phyloP scores from a whole-genome alignment of 768 basidiomycete species.

The Neoboletus subvelutipes region DNA sequence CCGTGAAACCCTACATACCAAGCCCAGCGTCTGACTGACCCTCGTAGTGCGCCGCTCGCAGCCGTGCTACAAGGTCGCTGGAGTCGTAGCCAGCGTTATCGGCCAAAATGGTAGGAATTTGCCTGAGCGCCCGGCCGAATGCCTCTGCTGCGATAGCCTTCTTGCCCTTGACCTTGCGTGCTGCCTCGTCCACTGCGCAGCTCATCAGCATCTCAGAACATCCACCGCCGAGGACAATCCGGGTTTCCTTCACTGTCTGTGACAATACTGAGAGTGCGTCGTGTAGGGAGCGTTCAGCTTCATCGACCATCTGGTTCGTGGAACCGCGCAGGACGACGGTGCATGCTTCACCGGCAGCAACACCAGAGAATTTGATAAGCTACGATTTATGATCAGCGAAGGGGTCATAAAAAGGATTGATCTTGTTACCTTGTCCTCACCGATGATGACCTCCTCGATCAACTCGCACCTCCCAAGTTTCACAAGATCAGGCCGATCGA shows the following conservation, averaged over 20 bases:
- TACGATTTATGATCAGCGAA: conserved; percentile 33
- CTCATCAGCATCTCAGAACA: conserved; percentile 99
- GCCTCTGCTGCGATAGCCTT: conserved; percentile 94
- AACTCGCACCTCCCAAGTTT: conserved; percentile 91
- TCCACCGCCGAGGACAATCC: conserved; percentile 92
- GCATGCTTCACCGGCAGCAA: conserved; percentile 96
- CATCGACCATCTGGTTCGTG: conserved; percentile 98
- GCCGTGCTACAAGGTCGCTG: conserved; percentile 86
- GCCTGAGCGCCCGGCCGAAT: conserved; percentile 83
- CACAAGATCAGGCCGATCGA: conserved; percentile 88
- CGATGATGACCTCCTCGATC: conserved; percentile 99
- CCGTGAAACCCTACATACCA: conserved; percentile 48
- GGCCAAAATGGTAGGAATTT: conserved; percentile 95
- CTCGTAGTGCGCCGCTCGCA: conserved; percentile 93
- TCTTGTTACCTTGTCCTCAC: conserved; percentile 87
- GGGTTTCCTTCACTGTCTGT: conserved; percentile 96
- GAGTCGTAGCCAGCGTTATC: conserved; percentile 99
- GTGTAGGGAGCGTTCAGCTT: conserved; percentile 96
- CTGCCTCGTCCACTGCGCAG: conserved; percentile 88
- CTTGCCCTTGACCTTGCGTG: conserved; percentile 84
- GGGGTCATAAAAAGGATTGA: not conserved
- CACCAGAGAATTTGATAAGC: conserved; percentile 99
- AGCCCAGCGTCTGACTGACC: conserved; percentile 84
- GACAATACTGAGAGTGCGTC: conserved; percentile 97
- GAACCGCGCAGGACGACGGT: conserved; percentile 97